Conservation (phyloP, 768 basidiomycete species). For the Kwoniella dejecticola region DNA sequence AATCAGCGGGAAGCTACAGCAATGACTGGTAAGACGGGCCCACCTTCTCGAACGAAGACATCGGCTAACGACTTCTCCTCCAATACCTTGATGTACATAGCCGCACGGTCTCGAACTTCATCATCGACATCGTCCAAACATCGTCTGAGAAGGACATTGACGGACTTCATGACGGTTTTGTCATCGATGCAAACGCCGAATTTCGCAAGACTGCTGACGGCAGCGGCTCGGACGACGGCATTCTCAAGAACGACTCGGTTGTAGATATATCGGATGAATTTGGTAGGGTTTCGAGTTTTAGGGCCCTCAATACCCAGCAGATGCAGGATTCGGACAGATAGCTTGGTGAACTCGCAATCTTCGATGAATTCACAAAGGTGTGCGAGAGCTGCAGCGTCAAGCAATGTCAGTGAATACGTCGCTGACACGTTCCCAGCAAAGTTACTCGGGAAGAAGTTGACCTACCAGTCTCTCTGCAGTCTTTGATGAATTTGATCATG, state of each 20-base stretch:
- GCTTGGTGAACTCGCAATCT: slow-evolving; percentile 99
- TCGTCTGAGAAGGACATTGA: slow-evolving; percentile 83
- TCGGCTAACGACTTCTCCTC: slow-evolving; percentile 77
- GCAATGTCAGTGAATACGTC: neutral
- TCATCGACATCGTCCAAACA: slow-evolving; percentile 98
- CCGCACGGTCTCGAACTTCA: slow-evolving; percentile 96
- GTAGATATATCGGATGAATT: slow-evolving; percentile 99
- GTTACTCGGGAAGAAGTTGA: neutral
- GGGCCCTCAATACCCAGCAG: slow-evolving; percentile 95
- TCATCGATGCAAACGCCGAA: slow-evolving; percentile 91
- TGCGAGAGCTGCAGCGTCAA: slow-evolving; percentile 73
- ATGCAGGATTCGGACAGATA: slow-evolving; percentile 94
- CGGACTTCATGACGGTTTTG: slow-evolving; percentile 73
- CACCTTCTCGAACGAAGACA: slow-evolving; percentile 89
- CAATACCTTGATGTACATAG: slow-evolving; percentile 85
- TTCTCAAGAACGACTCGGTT: slow-evolving; percentile 99
- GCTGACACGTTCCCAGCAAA: no score
- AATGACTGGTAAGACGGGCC: slow-evolving; percentile 36
- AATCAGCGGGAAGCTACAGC: neutral
- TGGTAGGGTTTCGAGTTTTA: slow-evolving; percentile 91
- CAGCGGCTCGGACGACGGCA: slow-evolving; percentile 94
- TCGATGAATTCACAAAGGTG: slow-evolving; percentile 99
- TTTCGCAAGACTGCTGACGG: slow-evolving; percentile 91
- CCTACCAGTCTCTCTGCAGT: slow-evolving; percentile 83
- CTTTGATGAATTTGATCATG: slow-evolving; percentile 97